Conservation (phyloP, 2,329 filamentous ascomycete genomes). For the Trichoderma citrinoviride region DNA sequence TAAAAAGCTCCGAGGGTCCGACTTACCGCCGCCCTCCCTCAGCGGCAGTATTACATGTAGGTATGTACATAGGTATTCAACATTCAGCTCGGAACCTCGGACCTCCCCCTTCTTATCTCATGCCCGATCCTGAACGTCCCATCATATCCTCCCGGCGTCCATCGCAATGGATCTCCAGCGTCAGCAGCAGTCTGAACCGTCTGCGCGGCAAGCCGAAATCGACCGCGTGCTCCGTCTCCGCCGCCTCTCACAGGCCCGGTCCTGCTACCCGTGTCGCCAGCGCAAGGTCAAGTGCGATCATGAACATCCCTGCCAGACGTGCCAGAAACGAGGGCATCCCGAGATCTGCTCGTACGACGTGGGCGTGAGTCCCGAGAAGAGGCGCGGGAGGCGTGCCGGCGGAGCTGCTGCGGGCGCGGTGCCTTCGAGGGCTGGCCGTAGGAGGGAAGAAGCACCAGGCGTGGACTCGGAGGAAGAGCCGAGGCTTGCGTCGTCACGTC, state of each 20-base stretch:
- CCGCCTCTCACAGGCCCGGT: slow-evolving; percentile 7
- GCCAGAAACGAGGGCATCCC: slow-evolving; percentile 18
- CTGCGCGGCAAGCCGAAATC: background rate
- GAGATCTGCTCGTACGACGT: slow-evolving; percentile 16
- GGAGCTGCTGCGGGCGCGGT: background rate
- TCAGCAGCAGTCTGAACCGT: background rate
- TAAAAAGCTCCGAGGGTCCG: background rate
- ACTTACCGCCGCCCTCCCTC: background rate
- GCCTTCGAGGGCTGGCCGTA: background rate
- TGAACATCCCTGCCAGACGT: slow-evolving; percentile 13
- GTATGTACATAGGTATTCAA: no score
- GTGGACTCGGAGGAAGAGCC: background rate
- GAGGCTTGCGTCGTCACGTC: background rate
- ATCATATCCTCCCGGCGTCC: background rate
- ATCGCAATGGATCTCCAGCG: background rate
- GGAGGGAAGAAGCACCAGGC: background rate
- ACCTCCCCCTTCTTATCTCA: background rate
- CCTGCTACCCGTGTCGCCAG: slow-evolving; percentile 19
- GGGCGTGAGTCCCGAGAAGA: background rate
- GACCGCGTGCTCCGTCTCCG: slow-evolving; percentile 12
- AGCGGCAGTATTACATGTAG: background rate
- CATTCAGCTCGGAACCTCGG: slow-evolving; percentile 1
- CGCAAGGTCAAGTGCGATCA: slow-evolving; percentile 20
- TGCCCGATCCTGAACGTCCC: background rate
- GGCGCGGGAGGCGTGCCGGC: background rate